phyloP scores from a whole-genome alignment of 768 basidiomycete genomes.

The Pulveroboletus sp. region DNA sequence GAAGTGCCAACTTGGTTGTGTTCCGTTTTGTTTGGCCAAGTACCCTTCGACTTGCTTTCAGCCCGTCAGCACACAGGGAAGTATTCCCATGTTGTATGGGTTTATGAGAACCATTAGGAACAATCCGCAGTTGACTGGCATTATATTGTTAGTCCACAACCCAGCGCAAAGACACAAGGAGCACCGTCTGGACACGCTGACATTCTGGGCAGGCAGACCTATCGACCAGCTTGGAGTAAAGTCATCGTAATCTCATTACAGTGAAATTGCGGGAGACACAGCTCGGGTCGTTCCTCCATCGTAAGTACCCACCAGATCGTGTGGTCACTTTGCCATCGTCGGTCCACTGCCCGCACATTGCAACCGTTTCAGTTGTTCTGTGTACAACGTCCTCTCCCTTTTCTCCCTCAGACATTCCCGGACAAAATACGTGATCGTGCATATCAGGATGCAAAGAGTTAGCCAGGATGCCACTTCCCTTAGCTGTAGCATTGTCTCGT shows the following conservation, averaged over 20 bases:
- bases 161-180: too few relatives aligned
- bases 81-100: neutral
- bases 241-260: neutral
- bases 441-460: constrained; percentile 11
- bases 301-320: neutral
- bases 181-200: too few relatives aligned
- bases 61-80: too few relatives aligned
- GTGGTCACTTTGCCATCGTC: neutral
- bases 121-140: neutral
- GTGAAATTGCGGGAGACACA: neutral
- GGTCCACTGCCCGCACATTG: neutral
- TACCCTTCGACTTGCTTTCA: neutral
- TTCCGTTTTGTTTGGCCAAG: constrained; percentile 11
- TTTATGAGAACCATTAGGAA: too few relatives aligned
- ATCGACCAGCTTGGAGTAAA: neutral
- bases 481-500: neutral
- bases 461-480: neutral
- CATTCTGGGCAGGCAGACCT: too few relatives aligned
- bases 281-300: neutral
- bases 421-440: constrained; percentile 15
- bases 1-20: neutral
- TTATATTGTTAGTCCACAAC: neutral
- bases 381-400: constrained; percentile 18
- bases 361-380: constrained; percentile 13
- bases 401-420: constrained; percentile 15